Conservation (phyloP, 768 basidiomycete genomes). For the Dendrothele bispora region DNA sequence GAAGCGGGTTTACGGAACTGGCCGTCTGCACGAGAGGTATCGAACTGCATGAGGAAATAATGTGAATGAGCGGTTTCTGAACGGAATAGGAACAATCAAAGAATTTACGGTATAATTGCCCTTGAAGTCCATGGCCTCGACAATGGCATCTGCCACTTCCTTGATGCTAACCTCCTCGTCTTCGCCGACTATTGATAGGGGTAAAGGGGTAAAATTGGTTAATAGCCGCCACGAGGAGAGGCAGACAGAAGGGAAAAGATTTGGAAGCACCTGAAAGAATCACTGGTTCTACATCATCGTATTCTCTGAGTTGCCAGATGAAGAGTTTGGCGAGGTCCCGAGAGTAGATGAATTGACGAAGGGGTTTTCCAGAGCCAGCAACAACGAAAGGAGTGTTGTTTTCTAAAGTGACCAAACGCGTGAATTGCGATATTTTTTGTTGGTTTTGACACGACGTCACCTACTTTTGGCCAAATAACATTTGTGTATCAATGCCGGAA, state of each 20-base stretch:
- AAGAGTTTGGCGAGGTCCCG: conserved; percentile 92
- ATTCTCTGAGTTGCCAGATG: conserved; percentile 89
- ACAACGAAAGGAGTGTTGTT: conserved; percentile 85
- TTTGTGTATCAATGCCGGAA: conserved; percentile 91
- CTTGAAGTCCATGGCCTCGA: conserved; percentile 75
- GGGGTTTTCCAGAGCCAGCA: conserved; percentile 87
- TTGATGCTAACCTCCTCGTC: conserved; percentile 94
- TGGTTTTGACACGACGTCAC: conserved; percentile 3
- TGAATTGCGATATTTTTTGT: conserved; percentile 1
- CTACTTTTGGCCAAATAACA: conserved; percentile 89
- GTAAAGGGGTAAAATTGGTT: not conserved
- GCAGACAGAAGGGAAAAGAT: not conserved
- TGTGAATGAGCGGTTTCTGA: not conserved
- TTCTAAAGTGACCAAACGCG: conserved; percentile 49
- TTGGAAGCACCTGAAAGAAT: conserved; percentile 74
- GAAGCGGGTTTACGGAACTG: conserved; percentile 97
- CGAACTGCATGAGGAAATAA: conserved; percentile 56
- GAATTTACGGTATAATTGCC: conserved; percentile 68
- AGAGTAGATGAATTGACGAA: conserved; percentile 99
- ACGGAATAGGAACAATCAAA: not conserved
- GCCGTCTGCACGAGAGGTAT: conserved; percentile 82
- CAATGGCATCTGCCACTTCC: conserved; percentile 87
- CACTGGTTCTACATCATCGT: conserved; percentile 89
- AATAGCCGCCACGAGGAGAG: not conserved
- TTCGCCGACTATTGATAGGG: conserved; percentile 69